Evolutionary conservation across 2,329 filamentous ascomycete genomes (phyloP), one percentile per base, ranked within the genome.

Genomic region (Aspergillus quadricinctus): DNA sequence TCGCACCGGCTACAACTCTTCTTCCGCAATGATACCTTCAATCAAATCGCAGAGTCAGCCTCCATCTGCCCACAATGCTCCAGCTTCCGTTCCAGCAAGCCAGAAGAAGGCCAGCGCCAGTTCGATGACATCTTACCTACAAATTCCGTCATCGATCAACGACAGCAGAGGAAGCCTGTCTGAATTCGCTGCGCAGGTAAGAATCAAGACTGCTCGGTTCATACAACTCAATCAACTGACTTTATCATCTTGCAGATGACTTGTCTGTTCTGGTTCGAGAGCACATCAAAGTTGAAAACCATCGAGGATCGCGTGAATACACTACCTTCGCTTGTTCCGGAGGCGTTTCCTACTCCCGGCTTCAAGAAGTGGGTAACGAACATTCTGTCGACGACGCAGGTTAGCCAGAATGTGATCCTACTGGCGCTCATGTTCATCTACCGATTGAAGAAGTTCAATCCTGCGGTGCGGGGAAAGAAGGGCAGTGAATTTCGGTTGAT

Each of bases 231-330:
- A 37, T 14, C 37, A 3, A 27, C 35, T 50, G 14, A 51, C 50
- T 55, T 64, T 46, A 65, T 27, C 14, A n/a, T 29, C 14, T 48
- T 56, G 2, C 67, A 96, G 90, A 90, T 97, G 74, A 96, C 93
- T 11, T 97, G 93, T 69, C 81, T 99, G 14, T 97, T 97, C 77
- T 97, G 94, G 93, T 97, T 97, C 71, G 92, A 97, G 74, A 89
- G 88, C 17, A 88, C 89, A 46, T 83, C 88, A n/a, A 88, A 88
- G 23, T 78, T 97, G 17, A 84, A 88, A 64, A 82, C 84, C 56
- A 90, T 92, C 40, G 88, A 92, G 69, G 83, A 86, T 9, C 77
- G 60, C 61, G 67, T 64, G 61, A 69, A 41, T 61, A 78, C 37
- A 70, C 83, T 49, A 76, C 81, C 55, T 77, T 62, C 82, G 31